Evolutionary conservation across 2,329 filamentous ascomycete species (phyloP), one percentile per base, ranked within the genome.

Genomic region (Pseudonectria foliicola): DNA sequence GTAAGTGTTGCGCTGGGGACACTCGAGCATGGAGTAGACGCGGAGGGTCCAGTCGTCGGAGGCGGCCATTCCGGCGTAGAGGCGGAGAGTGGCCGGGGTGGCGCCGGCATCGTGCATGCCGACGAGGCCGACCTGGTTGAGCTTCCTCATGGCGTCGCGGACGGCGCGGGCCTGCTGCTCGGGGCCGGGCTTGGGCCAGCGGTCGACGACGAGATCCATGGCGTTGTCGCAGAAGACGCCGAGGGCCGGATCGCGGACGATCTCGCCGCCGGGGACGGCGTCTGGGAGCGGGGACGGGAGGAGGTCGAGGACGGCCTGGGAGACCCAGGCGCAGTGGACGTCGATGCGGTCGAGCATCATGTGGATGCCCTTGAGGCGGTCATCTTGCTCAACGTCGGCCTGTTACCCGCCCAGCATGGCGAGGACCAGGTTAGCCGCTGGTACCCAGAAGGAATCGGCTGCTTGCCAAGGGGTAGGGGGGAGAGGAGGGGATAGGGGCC

Each of bases 141-240:
- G 61, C 33, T 70, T 69, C 10, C 49, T 52, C 73, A 84, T 81
- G 10, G 80, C 80, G 6, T 70, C 70, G 31, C 65, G 67, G 37
- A 84, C 56, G 40, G 73, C 78, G 15, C 54, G 56, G 5, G 66
- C 63, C 49, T 76, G 80, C 44, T 66, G 68, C n/a, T 64, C 63
- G 5, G 55, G 57, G 29, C 62, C 63, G 0, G 77, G 75, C 38
- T 70, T 69, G 2, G 79, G 78, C 63, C 76, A 80, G 13, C 73
- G 47, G 3, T 64, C 58, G 37, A 67, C 62, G 25, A 82, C 67
- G 33, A 80, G 55, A 28, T 80, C 75, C 71, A 84, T 82, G 15
- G 80, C 80, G 50, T 84, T 84, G 55, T 85, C 80, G 51, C 81
- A 85, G 46, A 85, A 84, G 8, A 85, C 79, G 27, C 81, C 80